Evolutionary conservation across 345 rosid genomes (phyloP).

Genomic region (Camelina hispida): DNA sequence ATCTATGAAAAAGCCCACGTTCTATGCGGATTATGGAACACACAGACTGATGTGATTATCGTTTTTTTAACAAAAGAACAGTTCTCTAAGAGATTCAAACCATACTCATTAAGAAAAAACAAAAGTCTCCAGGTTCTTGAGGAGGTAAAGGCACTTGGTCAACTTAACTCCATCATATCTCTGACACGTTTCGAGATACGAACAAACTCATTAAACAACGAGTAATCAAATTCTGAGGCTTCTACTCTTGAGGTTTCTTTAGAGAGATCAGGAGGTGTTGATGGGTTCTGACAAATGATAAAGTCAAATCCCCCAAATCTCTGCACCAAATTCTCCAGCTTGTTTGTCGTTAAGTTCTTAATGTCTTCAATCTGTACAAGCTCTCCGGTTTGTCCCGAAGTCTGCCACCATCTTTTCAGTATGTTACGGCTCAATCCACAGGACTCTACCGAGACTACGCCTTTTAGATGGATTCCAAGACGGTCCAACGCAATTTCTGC

Average conservation of each 20-base stretch:
- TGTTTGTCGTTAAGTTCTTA: constrained; percentile 61
- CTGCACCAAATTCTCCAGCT: constrained; percentile 52
- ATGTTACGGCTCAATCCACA: constrained; percentile 63
- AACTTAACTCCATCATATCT: constrained; percentile 41
- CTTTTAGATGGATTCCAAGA: constrained; percentile 74
- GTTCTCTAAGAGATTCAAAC: neutral
- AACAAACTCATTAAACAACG: constrained; percentile 72
- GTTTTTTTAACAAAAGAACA: neutral
- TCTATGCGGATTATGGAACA: neutral
- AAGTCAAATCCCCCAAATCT: constrained; percentile 74
- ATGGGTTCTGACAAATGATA: constrained; percentile 73
- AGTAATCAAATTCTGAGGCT: constrained; percentile 55
- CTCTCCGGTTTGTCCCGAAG: constrained; percentile 72
- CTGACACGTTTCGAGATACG: constrained; percentile 74
- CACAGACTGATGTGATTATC: too few species aligned
- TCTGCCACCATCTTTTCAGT: constrained; percentile 76
- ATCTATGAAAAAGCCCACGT: neutral
- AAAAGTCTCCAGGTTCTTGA: too few species aligned
- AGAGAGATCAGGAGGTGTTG: constrained; percentile 39
- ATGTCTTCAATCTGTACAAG: constrained; percentile 75
- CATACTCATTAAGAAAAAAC: too few species aligned
- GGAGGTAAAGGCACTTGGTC: too few species aligned
- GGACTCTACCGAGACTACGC: constrained; percentile 70
- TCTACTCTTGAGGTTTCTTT: constrained; percentile 35
- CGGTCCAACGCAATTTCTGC: constrained; percentile 68